Base-by-base conservation (phyloP, 1,284 basidiomycete genomes). In the Naganishia albida region DNA sequence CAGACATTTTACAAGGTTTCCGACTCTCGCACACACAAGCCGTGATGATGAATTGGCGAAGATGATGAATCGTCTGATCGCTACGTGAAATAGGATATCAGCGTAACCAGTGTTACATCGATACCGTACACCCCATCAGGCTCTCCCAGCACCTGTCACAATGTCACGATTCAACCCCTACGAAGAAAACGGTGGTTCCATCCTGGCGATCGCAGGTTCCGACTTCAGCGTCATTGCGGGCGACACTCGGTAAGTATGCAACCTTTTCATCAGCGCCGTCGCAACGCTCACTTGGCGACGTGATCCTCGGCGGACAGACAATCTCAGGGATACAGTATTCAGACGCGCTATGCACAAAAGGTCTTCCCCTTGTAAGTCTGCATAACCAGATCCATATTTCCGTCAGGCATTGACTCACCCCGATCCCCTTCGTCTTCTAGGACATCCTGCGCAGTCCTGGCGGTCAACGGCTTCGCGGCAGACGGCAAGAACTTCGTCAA, bases 401-500 rank as follows among this genome's bases (percentile, higher is more conserved):
- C 20, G 18, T 18, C 26, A n/a, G n/a, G 34, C 8, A 7, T 20
- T 4, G n/a, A 15, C 25, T 48, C 2, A 55, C 8, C 15, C 16
- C n/a, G 10, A 44, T 15, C 34, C 18, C 52, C n/a, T 54, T 43
- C 38, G 28, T 66, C 43, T 15, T 57, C 25, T 74, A 93, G 91
- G 74, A 96, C 93, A n/a, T 90, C 93, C 80, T 90, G 88, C 74
- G 90, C 89, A 26, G 90, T 93, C 7, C 83, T 97, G 46, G 92
- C 93, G 38, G 91, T 94, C 42, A 95, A 94, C 73, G 93, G 93
- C 4, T 96, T 96, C 75, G 90, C 92, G 28, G 93, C 93, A 52
- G 93, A 97, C 77, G 92, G 91, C 38, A 93, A 93, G 75, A 91
- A 91, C 85, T 92, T 97, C 75, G 90, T 96, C 72, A 95, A 95